Base-by-base conservation (phyloP, 495 filamentous ascomycete genomes). In the Ascobolus immersus region DNA sequence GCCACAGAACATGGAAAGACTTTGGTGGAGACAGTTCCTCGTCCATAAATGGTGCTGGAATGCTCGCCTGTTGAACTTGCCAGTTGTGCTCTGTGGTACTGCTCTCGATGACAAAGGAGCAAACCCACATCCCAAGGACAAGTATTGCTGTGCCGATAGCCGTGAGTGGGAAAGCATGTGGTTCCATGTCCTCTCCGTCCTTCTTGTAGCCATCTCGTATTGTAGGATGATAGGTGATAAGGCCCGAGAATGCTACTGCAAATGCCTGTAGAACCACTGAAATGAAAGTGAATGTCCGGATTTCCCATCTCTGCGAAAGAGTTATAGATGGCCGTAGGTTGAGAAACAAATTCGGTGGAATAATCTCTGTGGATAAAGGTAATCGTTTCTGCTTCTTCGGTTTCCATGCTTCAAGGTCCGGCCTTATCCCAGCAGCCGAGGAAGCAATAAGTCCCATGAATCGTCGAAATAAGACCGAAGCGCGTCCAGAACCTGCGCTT, bases 51-150 rank as follows among this genome's bases (percentile, higher is more conserved):
- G 6, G 6, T 5, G 6, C 28, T 6, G 28, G 9, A 6, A 30
- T 14, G 28, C 17, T 30, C 17, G 9, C 28, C 6, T 17, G 28
- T 14, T 30, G 9, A 6, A 17, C 14, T 6, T 17, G 2, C 28
- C 39, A 44, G 10, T 28, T 41, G 9, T 33, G 27, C 32, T 51
- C 48, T 1, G 27, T 17, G 3, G 48, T 51, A 20, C 45, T 42
- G 19, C 34, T 39, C 26, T 51, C 48, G 4, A 52, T 41, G 13
- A 52, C 41, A 32, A 47, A 35, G 17, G 48, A 43, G 23, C 48
- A 47, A 23, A 47, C 33, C 1, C 48, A 17, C 45, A 52, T 44
- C 3, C 50, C 50, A 3, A 40, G 4, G 8, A 34, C 27, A 25
- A 48, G 33, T 21, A 39, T 9, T 19, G 50, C 17, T 14, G 48